phyloP scores from a whole-genome alignment of 2,329 filamentous ascomycete genomes.

The Penicillium occitanis region DNA sequence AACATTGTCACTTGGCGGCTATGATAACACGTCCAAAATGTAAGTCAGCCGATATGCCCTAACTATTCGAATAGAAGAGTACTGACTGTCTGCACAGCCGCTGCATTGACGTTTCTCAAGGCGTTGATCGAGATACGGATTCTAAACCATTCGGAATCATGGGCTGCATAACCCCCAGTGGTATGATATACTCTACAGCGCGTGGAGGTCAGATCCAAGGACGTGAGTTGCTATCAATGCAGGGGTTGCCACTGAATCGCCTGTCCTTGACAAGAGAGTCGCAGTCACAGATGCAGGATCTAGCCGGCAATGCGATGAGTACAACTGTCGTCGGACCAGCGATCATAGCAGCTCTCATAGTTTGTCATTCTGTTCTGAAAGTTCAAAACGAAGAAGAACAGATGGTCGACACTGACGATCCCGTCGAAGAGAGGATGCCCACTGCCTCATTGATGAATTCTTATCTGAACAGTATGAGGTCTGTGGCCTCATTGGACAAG shows the following conservation, averaged over 20 bases:
- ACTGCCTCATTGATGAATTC: constrained; percentile 12
- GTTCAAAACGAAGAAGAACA: neutral
- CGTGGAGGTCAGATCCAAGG: constrained; percentile 62
- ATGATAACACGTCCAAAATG: constrained; percentile 61
- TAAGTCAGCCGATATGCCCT: constrained; percentile 28
- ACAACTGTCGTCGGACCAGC: constrained; percentile 68
- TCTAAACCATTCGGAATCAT: constrained; percentile 56
- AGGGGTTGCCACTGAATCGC: constrained; percentile 65
- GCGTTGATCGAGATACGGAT: constrained; percentile 62
- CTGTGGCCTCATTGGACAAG: constrained; percentile 20
- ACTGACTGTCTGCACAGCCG: constrained; percentile 29
- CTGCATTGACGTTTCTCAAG: constrained; percentile 67
- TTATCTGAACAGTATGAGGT: constrained; percentile 22
- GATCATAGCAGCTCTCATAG: constrained; percentile 59
- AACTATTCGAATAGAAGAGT: neutral
- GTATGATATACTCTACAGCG: constrained; percentile 61
- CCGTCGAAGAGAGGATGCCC: neutral
- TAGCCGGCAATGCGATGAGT: constrained; percentile 80
- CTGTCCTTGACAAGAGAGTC: constrained; percentile 65
- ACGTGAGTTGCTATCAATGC: constrained; percentile 62
- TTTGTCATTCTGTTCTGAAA: constrained; percentile 20
- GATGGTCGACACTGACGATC: constrained; percentile 20
- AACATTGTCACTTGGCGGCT: constrained; percentile 45
- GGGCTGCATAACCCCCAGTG: constrained; percentile 67
- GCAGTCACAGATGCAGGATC: constrained; percentile 61